These are phyloP conservation scores for Psophocarpus tetragonolobus DNA, from an alignment of 306 rosid species.

Conservation along the genomic window DNA sequence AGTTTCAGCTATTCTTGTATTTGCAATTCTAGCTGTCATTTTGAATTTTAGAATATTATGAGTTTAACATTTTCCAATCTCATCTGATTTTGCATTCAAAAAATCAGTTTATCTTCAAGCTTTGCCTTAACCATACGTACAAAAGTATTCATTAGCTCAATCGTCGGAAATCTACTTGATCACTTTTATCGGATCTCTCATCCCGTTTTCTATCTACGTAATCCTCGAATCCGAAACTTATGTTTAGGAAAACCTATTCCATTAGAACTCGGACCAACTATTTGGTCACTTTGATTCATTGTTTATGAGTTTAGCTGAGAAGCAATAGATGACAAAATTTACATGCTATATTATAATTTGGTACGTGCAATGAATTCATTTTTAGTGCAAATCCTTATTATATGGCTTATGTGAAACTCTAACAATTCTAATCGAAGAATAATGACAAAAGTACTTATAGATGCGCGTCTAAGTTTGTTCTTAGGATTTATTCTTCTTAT, in stretches of 20 bases:
- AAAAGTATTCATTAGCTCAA: no score
- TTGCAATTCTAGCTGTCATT: conserved; percentile 26
- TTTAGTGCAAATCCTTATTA: background rate
- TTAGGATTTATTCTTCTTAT: conserved; percentile 6
- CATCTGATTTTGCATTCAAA: background rate
- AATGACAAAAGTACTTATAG: background rate
- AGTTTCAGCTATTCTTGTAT: background rate
- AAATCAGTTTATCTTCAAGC: background rate
- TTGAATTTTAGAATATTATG: conserved; percentile 22
- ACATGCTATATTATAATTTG: background rate
- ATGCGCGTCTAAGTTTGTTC: background rate
- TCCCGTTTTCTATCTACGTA: no score
- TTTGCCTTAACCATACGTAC: background rate
- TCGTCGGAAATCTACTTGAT: no score
- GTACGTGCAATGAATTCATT: background rate
- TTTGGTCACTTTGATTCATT: background rate
- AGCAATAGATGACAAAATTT: background rate
- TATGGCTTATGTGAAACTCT: background rate
- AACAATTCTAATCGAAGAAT: background rate
- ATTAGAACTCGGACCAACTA: no score
- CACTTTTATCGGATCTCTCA: no score
- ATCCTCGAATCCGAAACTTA: no score
- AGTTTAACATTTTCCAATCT: conserved; percentile 21
- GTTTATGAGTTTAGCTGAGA: background rate
- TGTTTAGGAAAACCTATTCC: no score